Base-by-base conservation (phyloP, 306 rosid genomes). In the Castanea sativa region DNA sequence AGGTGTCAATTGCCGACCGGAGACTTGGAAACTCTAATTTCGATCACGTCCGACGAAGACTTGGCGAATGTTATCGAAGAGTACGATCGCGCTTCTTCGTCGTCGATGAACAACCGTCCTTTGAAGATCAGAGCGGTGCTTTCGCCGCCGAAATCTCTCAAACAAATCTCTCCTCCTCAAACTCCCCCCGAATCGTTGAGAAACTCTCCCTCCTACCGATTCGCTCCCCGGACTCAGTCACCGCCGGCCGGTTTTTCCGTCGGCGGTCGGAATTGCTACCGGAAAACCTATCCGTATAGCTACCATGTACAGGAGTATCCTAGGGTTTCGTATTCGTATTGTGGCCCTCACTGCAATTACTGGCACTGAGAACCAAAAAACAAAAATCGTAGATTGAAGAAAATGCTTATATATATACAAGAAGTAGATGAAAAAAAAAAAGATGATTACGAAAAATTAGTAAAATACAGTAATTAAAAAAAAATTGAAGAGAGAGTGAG, bases 11-110 rank as follows among this genome's bases (percentile, higher is more conserved):
- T 95, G 67, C 97, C 99, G 1, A 78, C 49, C 78, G 98, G 98
- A n/a, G 98, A 93, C 15, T 71, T 95, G 60, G 99, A 91, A 76
- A 95, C 97, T 0, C 79, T 95, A 85, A 83, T 95, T 81, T 78
- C 97, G n/a, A 70, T 95, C 59, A 89, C 65, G 4, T 90, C 83
- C 75, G 98, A 93, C 6, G 97, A 90, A 70, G 99, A 95, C 82
- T 82, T 92, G 80, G 81, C 86, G 0, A 88, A 87, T 52, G 82
- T 95, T 49, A 73, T 95, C 1, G 91, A 93, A 68, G 93, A 85
- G 80, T 93, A 95, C 80, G 87, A 83, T 61, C 85, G 91, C 49
- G 92, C 84, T 65, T 91, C 91, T 45, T 91, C 91, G 35, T 78
- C 87, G 1, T 74, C 85, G 61, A 43, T 83, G 0, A 69, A 81